Conservation (phyloP, 2,329 filamentous ascomycete species). For the Didymella sp. region DNA sequence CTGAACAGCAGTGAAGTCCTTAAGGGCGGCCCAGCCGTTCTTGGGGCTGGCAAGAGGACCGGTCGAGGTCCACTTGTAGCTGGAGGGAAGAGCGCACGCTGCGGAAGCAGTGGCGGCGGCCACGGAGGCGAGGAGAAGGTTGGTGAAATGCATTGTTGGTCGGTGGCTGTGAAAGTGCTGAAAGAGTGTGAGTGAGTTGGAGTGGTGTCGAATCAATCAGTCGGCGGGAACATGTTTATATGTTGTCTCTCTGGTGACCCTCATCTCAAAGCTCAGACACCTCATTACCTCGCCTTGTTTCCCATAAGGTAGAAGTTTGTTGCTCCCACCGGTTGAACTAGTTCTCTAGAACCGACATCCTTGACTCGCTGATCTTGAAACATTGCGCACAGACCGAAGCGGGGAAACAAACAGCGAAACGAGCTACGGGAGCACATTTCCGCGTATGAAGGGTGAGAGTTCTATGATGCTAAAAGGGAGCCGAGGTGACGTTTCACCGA, state of each 20-base stretch:
- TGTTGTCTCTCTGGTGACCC: background rate
- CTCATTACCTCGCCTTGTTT: constrained; percentile 1
- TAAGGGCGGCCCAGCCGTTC: constrained; percentile 64
- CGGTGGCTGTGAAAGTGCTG: background rate
- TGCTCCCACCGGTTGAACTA: constrained; percentile 13
- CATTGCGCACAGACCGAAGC: constrained; percentile 11
- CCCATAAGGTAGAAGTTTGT: background rate
- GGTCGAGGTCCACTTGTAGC: constrained; percentile 63
- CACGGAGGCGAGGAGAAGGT: constrained; percentile 4
- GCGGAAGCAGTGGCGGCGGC: constrained; percentile 19
- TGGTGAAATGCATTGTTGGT: constrained; percentile 7
- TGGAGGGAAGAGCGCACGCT: constrained; percentile 61
- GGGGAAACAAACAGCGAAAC: constrained; percentile 8
- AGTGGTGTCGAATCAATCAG: background rate
- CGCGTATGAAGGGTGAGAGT: background rate
- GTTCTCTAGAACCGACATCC: background rate
- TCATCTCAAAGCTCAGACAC: constrained; percentile 10
- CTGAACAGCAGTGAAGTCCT: constrained; percentile 65
- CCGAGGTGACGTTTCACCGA: background rate
- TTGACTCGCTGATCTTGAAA: constrained; percentile 9
- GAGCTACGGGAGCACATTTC: background rate
- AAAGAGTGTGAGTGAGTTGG: background rate
- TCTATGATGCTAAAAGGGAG: background rate
- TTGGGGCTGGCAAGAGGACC: constrained; percentile 60
- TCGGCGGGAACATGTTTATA: background rate